Conservation (phyloP, 345 rosid species). For the Cochlearia excelsa region DNA sequence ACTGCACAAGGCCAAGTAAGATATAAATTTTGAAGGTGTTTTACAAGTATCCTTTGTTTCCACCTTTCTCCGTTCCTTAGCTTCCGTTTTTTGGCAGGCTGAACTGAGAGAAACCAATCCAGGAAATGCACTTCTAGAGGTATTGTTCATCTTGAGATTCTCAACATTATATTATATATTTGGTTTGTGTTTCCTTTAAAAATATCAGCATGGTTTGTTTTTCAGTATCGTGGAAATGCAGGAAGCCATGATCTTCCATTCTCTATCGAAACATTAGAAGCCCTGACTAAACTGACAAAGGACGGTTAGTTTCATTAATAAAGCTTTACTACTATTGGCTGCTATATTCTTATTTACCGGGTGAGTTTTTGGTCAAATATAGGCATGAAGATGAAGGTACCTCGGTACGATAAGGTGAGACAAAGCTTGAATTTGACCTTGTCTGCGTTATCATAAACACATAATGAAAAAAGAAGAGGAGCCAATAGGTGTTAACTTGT, state of each 20-base stretch:
- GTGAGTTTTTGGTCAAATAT: constrained; percentile 24
- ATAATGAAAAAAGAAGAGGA: constrained; percentile 1
- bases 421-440: background rate
- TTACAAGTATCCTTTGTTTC: constrained; percentile 12
- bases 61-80: constrained; percentile 3
- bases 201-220: too few relatives aligned
- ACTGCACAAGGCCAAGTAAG: constrained; percentile 81
- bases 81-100: constrained; percentile 42
- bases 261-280: constrained; percentile 63
- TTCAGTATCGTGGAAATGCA: constrained; percentile 86
- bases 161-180: constrained; percentile 1
- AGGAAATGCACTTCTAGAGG: constrained; percentile 87
- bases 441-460: background rate
- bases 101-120: constrained; percentile 65
- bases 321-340: background rate
- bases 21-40: constrained; percentile 12
- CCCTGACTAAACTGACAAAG: constrained; percentile 55
- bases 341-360: constrained; percentile 14
- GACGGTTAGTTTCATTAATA: constrained; percentile 53
- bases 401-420: constrained; percentile 86
- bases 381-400: constrained; percentile 91
- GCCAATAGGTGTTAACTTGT: background rate
- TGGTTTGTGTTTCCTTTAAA: background rate
- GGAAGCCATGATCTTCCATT: constrained; percentile 96
- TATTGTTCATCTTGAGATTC: constrained; percentile 25